These are phyloP conservation scores for Rhodomyrtus psidioides DNA, from an alignment of 441 rosid species.

Conservation along the genomic window DNA sequence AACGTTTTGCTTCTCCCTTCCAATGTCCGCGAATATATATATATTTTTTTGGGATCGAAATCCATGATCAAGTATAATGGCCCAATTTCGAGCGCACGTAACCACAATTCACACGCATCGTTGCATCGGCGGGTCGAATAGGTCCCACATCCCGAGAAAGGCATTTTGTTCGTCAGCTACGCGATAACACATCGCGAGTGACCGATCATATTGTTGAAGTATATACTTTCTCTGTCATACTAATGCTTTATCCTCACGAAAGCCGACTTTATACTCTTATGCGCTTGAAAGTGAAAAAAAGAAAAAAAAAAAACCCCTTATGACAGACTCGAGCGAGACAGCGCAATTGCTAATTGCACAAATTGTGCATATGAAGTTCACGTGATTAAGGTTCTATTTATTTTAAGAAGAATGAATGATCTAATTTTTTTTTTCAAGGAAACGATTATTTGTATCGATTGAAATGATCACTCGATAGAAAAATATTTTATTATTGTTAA, in stretches of 20 bases:
- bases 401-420: too few relatives aligned
- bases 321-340: not conserved
- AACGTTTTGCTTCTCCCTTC: not conserved
- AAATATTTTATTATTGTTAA: too few relatives aligned
- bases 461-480: too few relatives aligned
- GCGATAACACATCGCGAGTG: rapidly evolving
- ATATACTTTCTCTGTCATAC: not conserved
- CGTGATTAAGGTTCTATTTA: too few relatives aligned
- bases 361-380: not conserved
- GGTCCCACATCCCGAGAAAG: not conserved
- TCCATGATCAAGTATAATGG: not conserved
- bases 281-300: rapidly evolving
- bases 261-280: not conserved
- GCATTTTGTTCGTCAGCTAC: rapidly evolving
- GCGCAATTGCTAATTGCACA: not conserved
- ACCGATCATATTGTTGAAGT: not conserved
- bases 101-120: not conserved
- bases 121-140: rapidly evolving
- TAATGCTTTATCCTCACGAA: rapidly evolving
- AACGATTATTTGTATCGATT: too few relatives aligned
- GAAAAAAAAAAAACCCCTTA: too few relatives aligned
- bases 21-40: too few relatives aligned
- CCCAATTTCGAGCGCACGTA: not conserved
- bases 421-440: too few relatives aligned
- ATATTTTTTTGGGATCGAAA: too few relatives aligned